Base-by-base conservation (phyloP, 306 rosid genomes). In the Sindora glabra region DNA sequence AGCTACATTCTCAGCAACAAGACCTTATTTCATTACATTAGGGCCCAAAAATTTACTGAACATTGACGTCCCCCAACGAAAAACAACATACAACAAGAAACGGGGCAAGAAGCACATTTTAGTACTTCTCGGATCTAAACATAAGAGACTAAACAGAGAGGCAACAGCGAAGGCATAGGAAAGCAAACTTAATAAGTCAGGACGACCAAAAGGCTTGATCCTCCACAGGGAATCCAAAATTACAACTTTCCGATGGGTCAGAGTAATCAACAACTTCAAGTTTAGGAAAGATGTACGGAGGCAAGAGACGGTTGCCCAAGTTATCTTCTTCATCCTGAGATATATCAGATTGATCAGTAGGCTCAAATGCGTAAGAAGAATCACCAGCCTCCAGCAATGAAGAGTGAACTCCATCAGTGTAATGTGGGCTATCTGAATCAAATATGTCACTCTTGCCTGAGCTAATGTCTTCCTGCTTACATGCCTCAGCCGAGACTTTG, bases 321-420 rank as follows among this genome's bases (percentile, higher is more conserved):
- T 78, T 84, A 16, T 82, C 95, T 41, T 84, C 90, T 68, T 87
- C 95, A 16, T 87, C 97, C 29, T 90, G 95, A 40, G 95, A 86
- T 23, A 68, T 33, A 41, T 89, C 97, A 0, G 92, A 89, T 47
- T 84, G 92, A 10, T 86, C 90, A 15, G n/a, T n/a, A n/a, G 77
- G 68, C 39, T 86, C 90, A 24, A 80, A 80, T 0, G 42, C 83
- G 62, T 82, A 61, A 0, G 96, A 82, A 19, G 89, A 82, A 60
- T 82, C 96, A 21, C 76, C 74, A 8, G 61, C 58, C 24, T 78
- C 94, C 10, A 81, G 46, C 45, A 79, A 34, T 12, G 94, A 50
- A 37, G 95, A 80, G 65, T 67, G 80, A 62, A 67, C 83, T 14
- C 84, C 87, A 55, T 82, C 89, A 2, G 54, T 58, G 74, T 77